Base-by-base conservation (phyloP, 2,329 filamentous ascomycete genomes). In the Hypoxylon sp. region DNA sequence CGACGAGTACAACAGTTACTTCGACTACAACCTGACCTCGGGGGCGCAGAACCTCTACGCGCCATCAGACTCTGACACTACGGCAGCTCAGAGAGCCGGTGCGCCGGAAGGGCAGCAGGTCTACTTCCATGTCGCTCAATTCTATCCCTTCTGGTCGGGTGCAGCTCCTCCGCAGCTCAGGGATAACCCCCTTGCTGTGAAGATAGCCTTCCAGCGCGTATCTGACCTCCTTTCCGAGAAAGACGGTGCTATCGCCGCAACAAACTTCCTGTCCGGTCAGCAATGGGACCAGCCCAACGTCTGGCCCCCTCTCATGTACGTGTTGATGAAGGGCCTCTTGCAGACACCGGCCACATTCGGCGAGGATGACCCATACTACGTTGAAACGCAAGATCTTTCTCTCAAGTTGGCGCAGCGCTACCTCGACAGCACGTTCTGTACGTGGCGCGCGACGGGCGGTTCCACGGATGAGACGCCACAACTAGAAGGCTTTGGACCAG, bases 231-330 rank as follows among this genome's bases (percentile, higher is more conserved):
- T 89, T 4, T 77, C 82, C 9, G 69, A 73, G 24, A 78, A 80
- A 10, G 71, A 73, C 0, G 87, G 87, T 29, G 86, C 81, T 29
- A 83, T 89, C 40, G 79, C 86, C 2, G 83, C 87, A 0, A 88
- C 85, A 3, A 89, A 88, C 67, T 74, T 85, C 54, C 67, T 72
- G 41, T 84, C 86, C 0, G 83, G 82, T 11, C 82, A 89, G 76
- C 87, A 89, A 69, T 90, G 87, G 87, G 87, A 90, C 52, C 81
- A 88, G 69, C 86, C 86, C 0, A 89, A 86, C 65, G 87, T 89
- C 21, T 90, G 87, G 87, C 87, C 87, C 9, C 86, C 86, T 2
- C 78, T 88, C 46, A 83, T 86, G 75, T 84, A 89, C 71, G 78
- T 86, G 38, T 75, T 88, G 21, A 88, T 88, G 75, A 70, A 83